A percentile compares a stretch with the other conserved stretches of the same genome.
These are phyloP conservation scores for Onygenales sp. DNA, from an alignment of 2,329 filamentous ascomycete species.

Conservation along the genomic window DNA sequence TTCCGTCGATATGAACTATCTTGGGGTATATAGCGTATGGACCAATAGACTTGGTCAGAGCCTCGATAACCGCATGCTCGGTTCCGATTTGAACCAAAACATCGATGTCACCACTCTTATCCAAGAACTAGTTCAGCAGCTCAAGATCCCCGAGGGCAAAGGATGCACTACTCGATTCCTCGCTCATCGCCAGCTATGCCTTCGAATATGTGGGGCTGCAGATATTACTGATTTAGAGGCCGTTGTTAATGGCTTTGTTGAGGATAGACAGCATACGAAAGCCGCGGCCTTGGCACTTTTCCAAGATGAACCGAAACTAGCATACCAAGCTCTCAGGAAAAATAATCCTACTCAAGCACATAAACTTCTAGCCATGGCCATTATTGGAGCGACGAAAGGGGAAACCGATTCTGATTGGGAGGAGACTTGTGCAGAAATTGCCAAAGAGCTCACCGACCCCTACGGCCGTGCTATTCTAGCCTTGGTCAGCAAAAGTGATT, in stretches of 20 bases:
- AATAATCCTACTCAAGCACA: constrained; percentile 46
- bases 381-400: constrained; percentile 35
- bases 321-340: constrained; percentile 45
- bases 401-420: constrained; percentile 49
- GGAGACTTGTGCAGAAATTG: constrained; percentile 53
- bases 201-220: constrained; percentile 50
- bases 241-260: constrained; percentile 42
- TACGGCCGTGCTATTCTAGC: constrained; percentile 53
- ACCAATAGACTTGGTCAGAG: constrained; percentile 43
- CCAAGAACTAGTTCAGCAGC: constrained; percentile 39
- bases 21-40: constrained; percentile 52
- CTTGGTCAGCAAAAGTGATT: constrained; percentile 50
- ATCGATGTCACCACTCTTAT: constrained; percentile 33
- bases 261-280: constrained; percentile 49
- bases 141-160: constrained; percentile 43
- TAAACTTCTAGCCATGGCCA: constrained; percentile 46
- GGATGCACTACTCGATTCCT: constrained; percentile 43
- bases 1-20: constrained; percentile 49
- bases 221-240: constrained; percentile 42
- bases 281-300: constrained; percentile 54
- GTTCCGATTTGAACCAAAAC: constrained; percentile 15
- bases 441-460: constrained; percentile 51
- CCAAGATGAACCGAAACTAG: constrained; percentile 49
- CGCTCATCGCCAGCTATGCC: constrained; percentile 50
- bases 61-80: constrained; percentile 22